Percentiles rank a stretch among this genome's conserved stretches.
Evolutionary conservation across 441 rosid genomes (phyloP).

Genomic region (Rhodomyrtus psidioides): DNA sequence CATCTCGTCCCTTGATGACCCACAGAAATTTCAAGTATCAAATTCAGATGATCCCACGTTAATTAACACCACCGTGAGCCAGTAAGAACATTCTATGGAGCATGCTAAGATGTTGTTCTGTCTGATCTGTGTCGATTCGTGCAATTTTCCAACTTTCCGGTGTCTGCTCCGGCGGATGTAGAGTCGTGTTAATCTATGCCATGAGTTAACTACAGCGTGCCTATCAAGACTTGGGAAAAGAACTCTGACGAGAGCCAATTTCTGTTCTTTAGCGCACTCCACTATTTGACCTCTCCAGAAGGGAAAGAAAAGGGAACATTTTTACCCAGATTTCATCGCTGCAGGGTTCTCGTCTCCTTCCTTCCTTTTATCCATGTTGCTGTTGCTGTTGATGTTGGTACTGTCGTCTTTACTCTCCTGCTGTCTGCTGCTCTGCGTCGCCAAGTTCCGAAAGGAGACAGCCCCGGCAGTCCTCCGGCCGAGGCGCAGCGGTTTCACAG

Average conservation of each 20-base stretch:
- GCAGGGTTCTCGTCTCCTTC: neutral
- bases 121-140: neutral
- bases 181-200: neutral
- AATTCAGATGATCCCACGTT: neutral
- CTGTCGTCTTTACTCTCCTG: neutral
- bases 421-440: neutral
- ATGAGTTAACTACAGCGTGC: neutral
- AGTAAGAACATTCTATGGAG: neutral
- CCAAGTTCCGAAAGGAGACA: neutral
- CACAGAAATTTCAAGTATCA: neutral
- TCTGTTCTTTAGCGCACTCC: neutral
- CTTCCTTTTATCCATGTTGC: neutral
- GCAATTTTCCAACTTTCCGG: neutral
- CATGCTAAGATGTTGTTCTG: neutral
- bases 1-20: conserved; percentile 42
- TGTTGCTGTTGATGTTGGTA: neutral
- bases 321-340: neutral
- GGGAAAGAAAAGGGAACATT: neutral
- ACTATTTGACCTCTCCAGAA: neutral
- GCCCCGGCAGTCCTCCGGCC: neutral
- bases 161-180: neutral
- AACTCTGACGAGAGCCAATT: neutral
- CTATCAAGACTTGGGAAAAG: neutral
- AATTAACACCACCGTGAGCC: neutral
- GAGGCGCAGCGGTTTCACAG: neutral